Conservation (phyloP, 1,284 basidiomycete genomes). For the Fistulina hepatica region DNA sequence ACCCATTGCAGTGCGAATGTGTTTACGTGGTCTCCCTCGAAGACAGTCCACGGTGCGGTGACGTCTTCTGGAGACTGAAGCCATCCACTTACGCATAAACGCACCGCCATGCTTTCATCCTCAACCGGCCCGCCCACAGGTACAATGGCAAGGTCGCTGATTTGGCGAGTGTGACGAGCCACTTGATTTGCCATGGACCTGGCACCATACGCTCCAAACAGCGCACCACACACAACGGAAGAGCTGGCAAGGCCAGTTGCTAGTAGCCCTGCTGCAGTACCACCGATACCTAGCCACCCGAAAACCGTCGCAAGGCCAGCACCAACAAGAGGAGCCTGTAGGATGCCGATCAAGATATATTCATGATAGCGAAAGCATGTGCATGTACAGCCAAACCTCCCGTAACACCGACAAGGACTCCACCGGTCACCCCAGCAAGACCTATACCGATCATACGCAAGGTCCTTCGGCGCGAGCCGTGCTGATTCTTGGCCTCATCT, state of each 20-base stretch:
- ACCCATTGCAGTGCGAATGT: conserved; percentile 53
- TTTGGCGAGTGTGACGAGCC: conserved; percentile 38
- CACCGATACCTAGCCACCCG: conserved; percentile 42
- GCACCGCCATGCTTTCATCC: conserved; percentile 38
- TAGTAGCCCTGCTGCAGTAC: conserved; percentile 40
- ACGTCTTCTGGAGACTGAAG: conserved; percentile 34
- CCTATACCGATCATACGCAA: conserved; percentile 40
- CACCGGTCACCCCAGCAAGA: conserved; percentile 43
- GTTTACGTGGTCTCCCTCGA: conserved; percentile 38
- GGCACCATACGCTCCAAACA: conserved; percentile 51
- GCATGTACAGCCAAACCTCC: conserved; percentile 38
- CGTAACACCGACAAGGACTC: conserved; percentile 45
- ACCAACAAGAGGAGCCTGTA: conserved; percentile 50
- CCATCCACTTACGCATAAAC: conserved; percentile 51
- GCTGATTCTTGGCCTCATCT: conserved; percentile 19
- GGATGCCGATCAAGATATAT: no score
- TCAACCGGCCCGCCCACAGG: conserved; percentile 28
- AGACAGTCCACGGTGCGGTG: conserved; percentile 41
- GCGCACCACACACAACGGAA: conserved; percentile 42
- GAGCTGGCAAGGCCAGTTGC: conserved; percentile 46
- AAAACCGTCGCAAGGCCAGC: conserved; percentile 39
- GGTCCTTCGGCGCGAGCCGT: conserved; percentile 32
- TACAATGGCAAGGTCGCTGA: conserved; percentile 41
- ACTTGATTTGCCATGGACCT: conserved; percentile 38
- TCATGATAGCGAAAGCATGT: no score